Evolutionary conservation across 2,329 filamentous ascomycete genomes (phyloP).

Genomic region (Ophiostoma sp.): DNA sequence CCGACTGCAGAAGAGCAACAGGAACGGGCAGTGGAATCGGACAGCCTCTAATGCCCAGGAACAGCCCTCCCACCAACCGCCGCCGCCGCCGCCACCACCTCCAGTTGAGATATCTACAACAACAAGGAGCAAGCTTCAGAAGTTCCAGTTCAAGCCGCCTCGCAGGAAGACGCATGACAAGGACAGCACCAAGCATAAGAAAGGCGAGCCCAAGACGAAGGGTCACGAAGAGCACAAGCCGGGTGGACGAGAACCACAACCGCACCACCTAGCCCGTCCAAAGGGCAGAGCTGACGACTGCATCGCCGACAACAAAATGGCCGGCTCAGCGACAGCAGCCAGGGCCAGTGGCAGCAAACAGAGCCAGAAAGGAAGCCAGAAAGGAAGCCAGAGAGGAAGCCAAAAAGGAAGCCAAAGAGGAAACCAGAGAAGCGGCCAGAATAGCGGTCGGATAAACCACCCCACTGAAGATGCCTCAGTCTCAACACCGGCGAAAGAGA

Average conservation of each 20-base stretch:
- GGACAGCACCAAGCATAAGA: not conserved
- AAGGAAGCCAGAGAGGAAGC: not conserved
- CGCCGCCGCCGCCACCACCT: slow-evolving; percentile 31
- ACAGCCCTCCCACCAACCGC: slow-evolving; percentile 30
- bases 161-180: not conserved
- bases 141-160: slow-evolving; percentile 48
- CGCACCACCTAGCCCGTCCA: not conserved
- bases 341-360: not conserved
- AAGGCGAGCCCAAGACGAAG: not conserved
- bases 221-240: not conserved
- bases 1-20: slow-evolving; percentile 28
- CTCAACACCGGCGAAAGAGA: not conserved
- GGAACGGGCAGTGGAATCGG: slow-evolving; percentile 36
- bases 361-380: not conserved
- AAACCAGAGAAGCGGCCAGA: not conserved
- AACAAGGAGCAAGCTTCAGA: slow-evolving; percentile 56
- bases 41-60: slow-evolving; percentile 35
- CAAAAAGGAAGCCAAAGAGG: slow-evolving; percentile 8
- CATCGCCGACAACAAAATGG: not conserved
- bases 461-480: not conserved
- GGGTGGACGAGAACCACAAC: not conserved
- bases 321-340: not conserved
- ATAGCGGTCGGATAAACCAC: no score
- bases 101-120: slow-evolving; percentile 50
- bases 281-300: not conserved